Evolutionary conservation across 2,329 filamentous ascomycete genomes (phyloP), one percentile per base, ranked within the genome.

Genomic region (Knufia petricola): DNA sequence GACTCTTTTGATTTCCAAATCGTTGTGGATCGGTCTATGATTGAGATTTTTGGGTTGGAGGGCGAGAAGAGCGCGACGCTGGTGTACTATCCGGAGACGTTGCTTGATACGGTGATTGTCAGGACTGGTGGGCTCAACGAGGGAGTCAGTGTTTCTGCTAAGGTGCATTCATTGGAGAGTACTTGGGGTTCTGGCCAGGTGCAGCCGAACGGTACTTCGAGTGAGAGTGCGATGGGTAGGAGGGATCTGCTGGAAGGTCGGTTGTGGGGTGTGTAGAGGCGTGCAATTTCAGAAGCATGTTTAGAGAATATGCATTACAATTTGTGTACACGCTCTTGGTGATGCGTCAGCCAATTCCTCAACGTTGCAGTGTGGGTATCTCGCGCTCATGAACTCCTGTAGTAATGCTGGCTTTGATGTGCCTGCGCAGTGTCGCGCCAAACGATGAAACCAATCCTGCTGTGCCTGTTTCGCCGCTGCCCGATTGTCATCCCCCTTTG

Each of bases 1-100:
- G 66, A 64, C 12, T 57, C 58, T 0, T 71, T 67, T 61, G 55
- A 57, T 50, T 60, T 79, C 28, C 69, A 70, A 43, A 71, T 70
- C 1, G 65, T 79, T 2, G 64, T 79, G 3, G 77, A 81, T 57
- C 64, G 74, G 3, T 72, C 67, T 10, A 71, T 80, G 21, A 62
- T 77, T 6, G 77, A 80, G 58, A 62, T 78, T 2, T 79, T 78
- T 54, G 50, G 78, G 23, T 72, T 77, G 49, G 69, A 69, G 1
- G 76, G 75, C 0, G 64, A 72, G 46, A 68, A 71, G 43, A 67
- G 65, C 26, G 76, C 63, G 0, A 78, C 75, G 2, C 66, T 70
- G 39, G 66, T 69, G 0, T 77, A 77, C 56, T 79, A 71, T 58
- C 70, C 77, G 0, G 63, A 64, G 2, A 21, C 32, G 20, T 10